phyloP scores from a whole-genome alignment of 495 filamentous ascomycete species.

The Daldinia caldariorum region DNA sequence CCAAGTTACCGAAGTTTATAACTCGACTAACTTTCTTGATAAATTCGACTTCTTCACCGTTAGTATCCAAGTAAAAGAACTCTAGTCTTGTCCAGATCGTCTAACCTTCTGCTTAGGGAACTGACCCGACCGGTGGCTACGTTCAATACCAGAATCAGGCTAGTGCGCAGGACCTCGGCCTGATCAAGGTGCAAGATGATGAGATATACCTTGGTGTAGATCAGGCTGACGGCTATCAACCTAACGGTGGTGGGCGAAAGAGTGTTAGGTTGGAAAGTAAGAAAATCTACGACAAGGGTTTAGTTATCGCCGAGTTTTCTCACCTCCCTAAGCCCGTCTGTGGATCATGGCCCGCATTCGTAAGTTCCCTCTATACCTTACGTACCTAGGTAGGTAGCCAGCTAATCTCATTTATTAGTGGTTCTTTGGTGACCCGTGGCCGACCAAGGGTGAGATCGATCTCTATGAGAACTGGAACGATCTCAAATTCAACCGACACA shows the following conservation, averaged over 20 bases:
- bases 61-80: conserved; percentile 15
- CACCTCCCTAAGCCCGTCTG: conserved; percentile 76
- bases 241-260: conserved; percentile 61
- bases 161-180: conserved; percentile 60
- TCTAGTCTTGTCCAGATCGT: background rate
- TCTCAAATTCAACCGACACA: conserved; percentile 69
- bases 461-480: conserved; percentile 87
- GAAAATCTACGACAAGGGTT: conserved; percentile 69
- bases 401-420: conserved; percentile 59
- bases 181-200: conserved; percentile 62
- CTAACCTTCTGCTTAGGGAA: conserved; percentile 36
- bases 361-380: conserved; percentile 28
- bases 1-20: conserved; percentile 57
- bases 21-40: conserved; percentile 61
- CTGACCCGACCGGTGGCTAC: conserved; percentile 72
- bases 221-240: conserved; percentile 38
- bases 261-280: conserved; percentile 75
- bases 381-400: background rate
- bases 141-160: conserved; percentile 68
- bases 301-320: conserved; percentile 75
- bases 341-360: conserved; percentile 66
- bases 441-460: conserved; percentile 82
- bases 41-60: conserved; percentile 61
- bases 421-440: conserved; percentile 82
- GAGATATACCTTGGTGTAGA: conserved; percentile 63